Conservation (phyloP, 1,139 yeast species). For the Petasospora fabianii region DNA sequence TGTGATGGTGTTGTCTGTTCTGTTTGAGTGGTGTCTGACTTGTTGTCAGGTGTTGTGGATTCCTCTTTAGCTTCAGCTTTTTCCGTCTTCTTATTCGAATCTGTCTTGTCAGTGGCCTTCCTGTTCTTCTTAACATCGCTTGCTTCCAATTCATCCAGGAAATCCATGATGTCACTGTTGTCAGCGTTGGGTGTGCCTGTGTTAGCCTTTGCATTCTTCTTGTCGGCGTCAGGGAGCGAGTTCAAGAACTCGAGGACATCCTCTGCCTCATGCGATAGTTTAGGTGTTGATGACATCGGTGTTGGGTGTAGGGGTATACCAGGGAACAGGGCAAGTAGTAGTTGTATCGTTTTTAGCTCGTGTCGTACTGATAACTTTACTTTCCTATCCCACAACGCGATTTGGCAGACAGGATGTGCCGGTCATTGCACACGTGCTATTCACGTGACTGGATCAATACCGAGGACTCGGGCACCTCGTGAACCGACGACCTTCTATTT, state of each 20-base stretch:
- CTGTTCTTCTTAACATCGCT: constrained; percentile 26
- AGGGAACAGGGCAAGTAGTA: too few species aligned
- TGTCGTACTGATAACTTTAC: too few species aligned
- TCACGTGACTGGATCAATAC: too few species aligned
- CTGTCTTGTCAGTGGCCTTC: not conserved
- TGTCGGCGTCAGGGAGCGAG: constrained; percentile 64
- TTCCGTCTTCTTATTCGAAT: not conserved
- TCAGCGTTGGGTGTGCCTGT: constrained; percentile 29
- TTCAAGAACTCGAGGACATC: constrained; percentile 89
- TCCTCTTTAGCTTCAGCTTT: not conserved
- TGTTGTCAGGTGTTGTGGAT: too few species aligned
- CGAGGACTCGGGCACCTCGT: too few species aligned
- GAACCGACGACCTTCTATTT: too few species aligned
- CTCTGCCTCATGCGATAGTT: constrained; percentile 48
- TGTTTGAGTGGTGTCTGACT: too few species aligned
- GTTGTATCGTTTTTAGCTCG: too few species aligned
- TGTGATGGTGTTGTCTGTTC: constrained; percentile 9
- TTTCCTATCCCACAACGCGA: too few species aligned
- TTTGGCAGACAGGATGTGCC: too few species aligned
- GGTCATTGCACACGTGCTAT: too few species aligned
- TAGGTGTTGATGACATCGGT: constrained; percentile 22
- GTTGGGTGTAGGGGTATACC: too few species aligned
- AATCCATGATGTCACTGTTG: constrained; percentile 77
- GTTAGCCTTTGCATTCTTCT: constrained; percentile 33
- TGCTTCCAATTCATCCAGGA: constrained; percentile 74